Base-by-base conservation (phyloP, 108 stramenopile species). In the Thalassiosira profunda region DNA sequence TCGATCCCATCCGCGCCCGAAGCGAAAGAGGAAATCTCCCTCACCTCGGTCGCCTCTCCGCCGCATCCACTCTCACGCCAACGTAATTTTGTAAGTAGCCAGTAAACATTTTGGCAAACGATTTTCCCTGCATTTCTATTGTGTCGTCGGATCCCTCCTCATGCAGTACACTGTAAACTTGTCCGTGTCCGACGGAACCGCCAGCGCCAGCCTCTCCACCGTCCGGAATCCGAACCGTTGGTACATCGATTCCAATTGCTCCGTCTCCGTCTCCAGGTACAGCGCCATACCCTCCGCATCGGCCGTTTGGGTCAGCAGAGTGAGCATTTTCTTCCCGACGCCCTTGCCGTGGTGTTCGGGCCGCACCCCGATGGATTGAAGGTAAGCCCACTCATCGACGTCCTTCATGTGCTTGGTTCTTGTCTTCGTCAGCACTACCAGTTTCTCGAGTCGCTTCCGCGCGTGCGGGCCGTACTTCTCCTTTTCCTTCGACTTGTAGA, bases 401-500 rank as follows among this genome's bases (percentile, higher is more conserved):
- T n/a, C 18, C 12, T 57, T 57, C 55, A 57, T 57, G n/a, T 36
- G 29, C 8, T 8, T 12, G n/a, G 31, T 37, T 57, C 24, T 33
- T 20, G 10, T n/a, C 10, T 57, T 57, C 7, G 18, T 31, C 29
- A 57, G n/a, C 24, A 10, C 5, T 11, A 5, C n/a, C 6, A 57
- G 6, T 10, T 5, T 11, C 35, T 57, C 55, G 24, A 57, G 55
- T 14, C 55, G 29, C 31, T 57, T 57, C 31, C n/a, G 15, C 29
- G 55, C 18, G 5, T 14, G 5, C 35, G 55, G 55, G 12, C 55
- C 15, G 12, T 28, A 57, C 29, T 57, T 57, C 31, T 31, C 26
- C 55, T 57, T 57, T 33, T 57, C 55, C 5, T 15, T 57, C n/a
- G 11, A 9, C 10, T 31, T 57, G 35, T 57, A 57, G 8, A 57